phyloP scores from a whole-genome alignment of 1,284 basidiomycete species.

The Tranzscheliella williamsii region DNA sequence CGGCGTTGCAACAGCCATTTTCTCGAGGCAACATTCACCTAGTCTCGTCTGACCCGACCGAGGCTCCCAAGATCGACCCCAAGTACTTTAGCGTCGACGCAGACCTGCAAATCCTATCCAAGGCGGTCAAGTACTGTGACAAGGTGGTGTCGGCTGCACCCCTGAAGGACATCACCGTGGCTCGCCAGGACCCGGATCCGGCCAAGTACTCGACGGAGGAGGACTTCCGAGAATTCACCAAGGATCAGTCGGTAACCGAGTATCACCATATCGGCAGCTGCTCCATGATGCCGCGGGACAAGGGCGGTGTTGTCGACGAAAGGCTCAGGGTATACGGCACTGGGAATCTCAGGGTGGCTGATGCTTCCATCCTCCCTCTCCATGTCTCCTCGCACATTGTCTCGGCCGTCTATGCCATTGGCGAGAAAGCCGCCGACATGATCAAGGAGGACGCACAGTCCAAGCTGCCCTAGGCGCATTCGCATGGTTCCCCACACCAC shows the following conservation, averaged over 20 bases:
- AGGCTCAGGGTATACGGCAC: slow-evolving; percentile 70
- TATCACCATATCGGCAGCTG: slow-evolving; percentile 67
- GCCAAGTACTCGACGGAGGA: slow-evolving; percentile 21
- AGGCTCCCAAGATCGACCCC: slow-evolving; percentile 38
- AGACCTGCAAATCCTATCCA: slow-evolving; percentile 44
- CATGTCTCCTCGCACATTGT: slow-evolving; percentile 39
- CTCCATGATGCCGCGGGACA: slow-evolving; percentile 69
- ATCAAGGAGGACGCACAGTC: slow-evolving; percentile 25
- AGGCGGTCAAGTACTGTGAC: slow-evolving; percentile 43
- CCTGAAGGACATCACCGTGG: slow-evolving; percentile 30
- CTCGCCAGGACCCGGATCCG: slow-evolving; percentile 33
- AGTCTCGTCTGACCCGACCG: slow-evolving; percentile 10
- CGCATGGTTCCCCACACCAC: too few relatives aligned
- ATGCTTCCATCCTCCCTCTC: slow-evolving; percentile 52
- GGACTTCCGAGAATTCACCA: slow-evolving; percentile 36
- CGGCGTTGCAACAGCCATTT: slow-evolving; percentile 44
- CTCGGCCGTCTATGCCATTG: slow-evolving; percentile 35
- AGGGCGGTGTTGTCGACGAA: slow-evolving; percentile 72
- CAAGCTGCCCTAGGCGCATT: too few relatives aligned
- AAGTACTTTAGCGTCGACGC: slow-evolving; percentile 44
- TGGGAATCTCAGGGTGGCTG: slow-evolving; percentile 67
- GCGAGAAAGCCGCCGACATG: slow-evolving; percentile 41
- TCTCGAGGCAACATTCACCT: slow-evolving; percentile 47
- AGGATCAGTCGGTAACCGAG: slow-evolving; percentile 43
- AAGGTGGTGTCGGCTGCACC: slow-evolving; percentile 17